Conservation (phyloP, 2,329 filamentous ascomycete species). For the Cordyceps pruinosa region DNA sequence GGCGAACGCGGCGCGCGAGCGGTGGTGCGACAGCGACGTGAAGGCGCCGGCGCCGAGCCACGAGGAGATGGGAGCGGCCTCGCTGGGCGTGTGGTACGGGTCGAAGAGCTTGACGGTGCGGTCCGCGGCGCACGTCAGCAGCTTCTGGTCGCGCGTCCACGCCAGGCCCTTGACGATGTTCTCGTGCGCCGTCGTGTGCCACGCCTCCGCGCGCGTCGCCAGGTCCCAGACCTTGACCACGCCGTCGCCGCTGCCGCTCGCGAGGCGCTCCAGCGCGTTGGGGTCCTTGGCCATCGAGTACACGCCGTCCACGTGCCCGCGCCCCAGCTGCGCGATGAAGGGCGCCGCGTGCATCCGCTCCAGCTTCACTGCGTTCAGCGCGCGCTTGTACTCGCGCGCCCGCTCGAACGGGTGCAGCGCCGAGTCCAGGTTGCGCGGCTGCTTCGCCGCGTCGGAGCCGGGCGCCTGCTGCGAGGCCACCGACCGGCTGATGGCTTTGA, state of each 20-base stretch:
- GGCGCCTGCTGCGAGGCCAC: conserved; percentile 58
- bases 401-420: conserved; percentile 85
- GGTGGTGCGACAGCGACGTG: conserved; percentile 76
- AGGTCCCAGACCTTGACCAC: conserved; percentile 90
- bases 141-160: conserved; percentile 79
- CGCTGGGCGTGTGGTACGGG: conserved; percentile 67
- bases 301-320: conserved; percentile 82
- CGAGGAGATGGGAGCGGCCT: conserved; percentile 68
- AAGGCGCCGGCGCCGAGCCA: conserved; percentile 82
- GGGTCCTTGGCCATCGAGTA: conserved; percentile 78
- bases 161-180: conserved; percentile 88
- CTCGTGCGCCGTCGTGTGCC: conserved; percentile 77
- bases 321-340: conserved; percentile 79
- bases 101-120: conserved; percentile 86
- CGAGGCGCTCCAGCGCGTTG: conserved; percentile 63
- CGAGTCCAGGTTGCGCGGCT: conserved; percentile 70
- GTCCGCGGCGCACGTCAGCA: conserved; percentile 83
- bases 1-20: conserved; percentile 71
- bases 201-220: conserved; percentile 63
- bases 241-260: conserved; percentile 84
- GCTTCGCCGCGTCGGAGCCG: conserved; percentile 57
- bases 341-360: conserved; percentile 77
- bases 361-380: conserved; percentile 74
- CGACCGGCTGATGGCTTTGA: conserved; percentile 61
- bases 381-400: conserved; percentile 62